phyloP scores from a whole-genome alignment of 148 eudicot genomes.

The Rhododendron vialii region DNA sequence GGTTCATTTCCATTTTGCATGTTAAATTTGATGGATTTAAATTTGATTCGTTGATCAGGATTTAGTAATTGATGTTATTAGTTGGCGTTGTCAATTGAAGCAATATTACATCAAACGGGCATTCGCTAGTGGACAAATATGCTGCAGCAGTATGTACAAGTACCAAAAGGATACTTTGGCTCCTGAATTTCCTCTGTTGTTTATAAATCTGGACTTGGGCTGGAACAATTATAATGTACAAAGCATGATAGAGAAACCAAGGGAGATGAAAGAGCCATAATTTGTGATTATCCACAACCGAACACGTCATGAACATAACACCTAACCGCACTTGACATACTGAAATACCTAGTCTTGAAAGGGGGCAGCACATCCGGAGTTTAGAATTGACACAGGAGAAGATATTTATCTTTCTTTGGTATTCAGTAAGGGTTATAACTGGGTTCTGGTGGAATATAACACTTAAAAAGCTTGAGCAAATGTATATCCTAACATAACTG shows the following conservation, averaged over 20 bases:
- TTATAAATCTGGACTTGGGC: not conserved
- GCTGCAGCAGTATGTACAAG: not conserved
- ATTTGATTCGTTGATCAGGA: too few relatives aligned
- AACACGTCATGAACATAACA: not conserved
- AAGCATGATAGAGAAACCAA: not conserved
- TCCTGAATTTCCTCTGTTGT: not conserved
- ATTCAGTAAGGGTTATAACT: not conserved
- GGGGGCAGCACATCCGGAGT: not conserved
- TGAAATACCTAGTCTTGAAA: not conserved
- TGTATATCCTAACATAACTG: not conserved
- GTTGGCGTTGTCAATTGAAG: too few relatives aligned
- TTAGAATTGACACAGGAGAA: not conserved
- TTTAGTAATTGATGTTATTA: too few relatives aligned
- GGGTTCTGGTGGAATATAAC: not conserved
- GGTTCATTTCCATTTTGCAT: too few relatives aligned
- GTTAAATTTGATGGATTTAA: too few relatives aligned
- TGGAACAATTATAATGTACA: not conserved
- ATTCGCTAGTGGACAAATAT: not conserved
- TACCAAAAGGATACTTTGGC: not conserved
- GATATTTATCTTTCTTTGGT: not conserved
- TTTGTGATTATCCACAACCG: not conserved
- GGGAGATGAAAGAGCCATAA: not conserved
- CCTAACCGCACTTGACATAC: not conserved
- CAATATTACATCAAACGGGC: too few relatives aligned
- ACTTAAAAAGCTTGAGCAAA: not conserved